These are phyloP conservation scores for Aureobasidium subglaciale DNA, from an alignment of 2,329 filamentous ascomycete species.

Conservation along the genomic window DNA sequence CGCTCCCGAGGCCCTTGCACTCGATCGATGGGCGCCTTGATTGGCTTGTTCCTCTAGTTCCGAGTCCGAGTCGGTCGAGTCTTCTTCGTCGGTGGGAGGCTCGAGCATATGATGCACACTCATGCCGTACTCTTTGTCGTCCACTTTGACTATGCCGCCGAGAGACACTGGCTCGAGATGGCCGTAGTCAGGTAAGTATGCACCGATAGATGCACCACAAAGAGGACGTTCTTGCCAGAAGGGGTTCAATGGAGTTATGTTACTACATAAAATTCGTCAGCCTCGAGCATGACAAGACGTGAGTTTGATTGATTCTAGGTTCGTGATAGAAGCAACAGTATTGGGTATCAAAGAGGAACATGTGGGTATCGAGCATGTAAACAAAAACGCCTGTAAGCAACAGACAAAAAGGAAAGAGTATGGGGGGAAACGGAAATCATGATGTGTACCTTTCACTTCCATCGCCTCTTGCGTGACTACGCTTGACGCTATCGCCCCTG, in stretches of 20 bases:
- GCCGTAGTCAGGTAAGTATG: conserved; percentile 67
- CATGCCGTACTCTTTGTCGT: conserved; percentile 77
- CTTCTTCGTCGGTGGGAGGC: conserved; percentile 47
- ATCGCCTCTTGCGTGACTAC: conserved; percentile 23
- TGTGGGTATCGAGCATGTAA: conserved; percentile 11
- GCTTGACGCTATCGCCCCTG: conserved; percentile 17
- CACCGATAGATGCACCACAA: conserved; percentile 89
- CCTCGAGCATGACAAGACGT: conserved; percentile 11
- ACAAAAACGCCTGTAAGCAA: background rate
- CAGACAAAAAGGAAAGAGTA: background rate
- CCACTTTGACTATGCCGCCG: conserved; percentile 78
- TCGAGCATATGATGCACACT: conserved; percentile 97
- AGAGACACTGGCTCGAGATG: conserved; percentile 88
- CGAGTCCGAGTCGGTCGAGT: conserved; percentile 36
- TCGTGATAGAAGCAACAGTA: background rate
- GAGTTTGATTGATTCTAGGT: background rate
- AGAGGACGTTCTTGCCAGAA: conserved; percentile 70
- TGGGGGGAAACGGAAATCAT: background rate
- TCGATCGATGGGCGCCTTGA: conserved; percentile 10
- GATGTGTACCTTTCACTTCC: conserved; percentile 18
- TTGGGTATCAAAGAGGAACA: background rate
- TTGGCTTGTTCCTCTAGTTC: conserved; percentile 37
- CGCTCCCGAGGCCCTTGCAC: conserved; percentile 20
- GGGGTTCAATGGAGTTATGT: conserved; percentile 45
- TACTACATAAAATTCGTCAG: conserved; percentile 12